Evolutionary conservation across 1,139 yeast genomes (phyloP).

Genomic region (Saccharomycopsis crataegensis): DNA sequence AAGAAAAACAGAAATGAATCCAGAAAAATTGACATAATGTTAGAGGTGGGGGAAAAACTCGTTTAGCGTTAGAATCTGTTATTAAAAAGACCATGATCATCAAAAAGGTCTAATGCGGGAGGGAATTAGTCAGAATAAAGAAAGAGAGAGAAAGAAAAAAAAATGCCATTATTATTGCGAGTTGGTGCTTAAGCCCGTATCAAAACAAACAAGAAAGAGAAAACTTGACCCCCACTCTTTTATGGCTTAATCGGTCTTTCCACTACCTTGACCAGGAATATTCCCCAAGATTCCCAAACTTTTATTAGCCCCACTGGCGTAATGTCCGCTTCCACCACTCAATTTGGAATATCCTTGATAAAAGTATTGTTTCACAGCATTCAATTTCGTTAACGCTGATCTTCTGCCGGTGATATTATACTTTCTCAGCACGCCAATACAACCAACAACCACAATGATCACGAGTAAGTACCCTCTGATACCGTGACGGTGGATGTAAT

Average conservation of each 20-base stretch:
- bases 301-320: not conserved
- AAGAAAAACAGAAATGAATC: too few relatives aligned
- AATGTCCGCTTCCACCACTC: not conserved
- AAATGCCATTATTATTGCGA: too few relatives aligned
- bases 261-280: slow-evolving; percentile 8
- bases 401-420: not conserved
- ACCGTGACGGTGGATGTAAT: slow-evolving; percentile 39
- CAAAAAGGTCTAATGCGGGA: too few relatives aligned
- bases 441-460: slow-evolving; percentile 19
- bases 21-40: too few relatives aligned
- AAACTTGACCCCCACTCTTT: not conserved
- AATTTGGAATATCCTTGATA: slow-evolving; percentile 4
- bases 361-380: not conserved
- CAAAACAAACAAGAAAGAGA: too few relatives aligned
- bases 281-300: slow-evolving; percentile 18
- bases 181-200: too few relatives aligned
- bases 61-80: too few relatives aligned
- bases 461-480: slow-evolving; percentile 36
- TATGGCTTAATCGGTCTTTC: not conserved
- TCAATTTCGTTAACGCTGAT: not conserved
- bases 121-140: too few relatives aligned
- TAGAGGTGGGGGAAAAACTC: too few relatives aligned
- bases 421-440: not conserved
- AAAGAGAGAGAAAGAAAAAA: too few relatives aligned
- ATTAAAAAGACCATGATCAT: too few relatives aligned